These are phyloP conservation scores for Hanseniaspora gamundiae DNA, from an alignment of 1,139 yeast genomes.

Conservation along the genomic window DNA sequence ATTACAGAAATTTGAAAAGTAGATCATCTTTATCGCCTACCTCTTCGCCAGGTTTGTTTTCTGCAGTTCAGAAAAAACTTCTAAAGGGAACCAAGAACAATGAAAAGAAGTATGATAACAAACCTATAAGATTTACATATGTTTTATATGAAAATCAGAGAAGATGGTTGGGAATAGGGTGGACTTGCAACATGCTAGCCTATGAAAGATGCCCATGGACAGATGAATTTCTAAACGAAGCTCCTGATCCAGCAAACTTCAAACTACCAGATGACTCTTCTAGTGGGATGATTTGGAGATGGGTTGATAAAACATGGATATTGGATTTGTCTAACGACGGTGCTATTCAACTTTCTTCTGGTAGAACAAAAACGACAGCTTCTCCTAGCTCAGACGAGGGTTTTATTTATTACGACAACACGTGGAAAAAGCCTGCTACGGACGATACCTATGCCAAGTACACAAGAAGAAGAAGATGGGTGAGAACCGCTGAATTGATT, in stretches of 20 bases:
- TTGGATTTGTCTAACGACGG: slow-evolving; percentile 85
- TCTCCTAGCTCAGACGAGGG: slow-evolving; percentile 78
- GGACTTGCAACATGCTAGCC: slow-evolving; percentile 85
- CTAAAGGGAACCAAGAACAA: slow-evolving; percentile 20
- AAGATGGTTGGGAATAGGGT: slow-evolving; percentile 95
- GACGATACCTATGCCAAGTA: slow-evolving; percentile 84
- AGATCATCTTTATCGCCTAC: neutral
- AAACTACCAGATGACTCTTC: slow-evolving; percentile 57
- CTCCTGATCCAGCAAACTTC: slow-evolving; percentile 64
- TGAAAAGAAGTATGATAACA: slow-evolving; percentile 42
- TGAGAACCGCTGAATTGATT: slow-evolving; percentile 82
- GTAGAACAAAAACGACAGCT: slow-evolving; percentile 60
- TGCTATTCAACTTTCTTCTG: slow-evolving; percentile 54
- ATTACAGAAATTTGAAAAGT: slow-evolving; percentile 12
- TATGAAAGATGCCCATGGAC: slow-evolving; percentile 97
- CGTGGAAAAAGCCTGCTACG: slow-evolving; percentile 86
- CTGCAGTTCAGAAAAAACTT: slow-evolving; percentile 24
- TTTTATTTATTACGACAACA: slow-evolving; percentile 76
- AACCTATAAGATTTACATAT: slow-evolving; percentile 78
- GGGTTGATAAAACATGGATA: slow-evolving; percentile 92
- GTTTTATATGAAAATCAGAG: slow-evolving; percentile 94
- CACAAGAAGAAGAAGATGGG: slow-evolving; percentile 92
- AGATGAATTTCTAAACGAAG: slow-evolving; percentile 83
- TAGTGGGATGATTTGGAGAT: slow-evolving; percentile 73
- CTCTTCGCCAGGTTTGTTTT: slow-evolving; percentile 15